Conservation (phyloP, 2,329 filamentous ascomycete genomes). For the Tolypocladium ophioglossoides region DNA sequence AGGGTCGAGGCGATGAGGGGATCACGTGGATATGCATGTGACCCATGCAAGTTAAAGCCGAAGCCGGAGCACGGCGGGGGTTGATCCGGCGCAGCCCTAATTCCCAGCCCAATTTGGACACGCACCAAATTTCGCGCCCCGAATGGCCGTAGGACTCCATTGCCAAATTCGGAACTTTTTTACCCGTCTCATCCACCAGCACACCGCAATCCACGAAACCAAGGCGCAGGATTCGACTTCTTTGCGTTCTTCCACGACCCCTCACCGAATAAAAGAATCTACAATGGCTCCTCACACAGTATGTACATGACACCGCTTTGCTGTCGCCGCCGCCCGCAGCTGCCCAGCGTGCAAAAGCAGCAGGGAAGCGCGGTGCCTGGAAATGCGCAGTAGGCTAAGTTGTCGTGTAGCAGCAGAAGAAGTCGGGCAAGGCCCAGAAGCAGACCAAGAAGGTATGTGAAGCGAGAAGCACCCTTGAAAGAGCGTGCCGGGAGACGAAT, state of each 20-base stretch:
- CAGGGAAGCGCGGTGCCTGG: constrained; percentile 6
- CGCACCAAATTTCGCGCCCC: constrained; percentile 16
- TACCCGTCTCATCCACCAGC: constrained; percentile 5
- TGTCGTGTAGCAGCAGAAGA: constrained; percentile 49
- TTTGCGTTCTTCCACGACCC: constrained; percentile 39
- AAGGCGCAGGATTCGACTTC: constrained; percentile 75
- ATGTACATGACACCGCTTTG: constrained; percentile 85
- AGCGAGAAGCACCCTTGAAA: background rate
- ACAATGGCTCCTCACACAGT: constrained; percentile 83
- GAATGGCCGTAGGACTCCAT: constrained; percentile 3
- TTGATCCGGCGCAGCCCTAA: constrained; percentile 23
- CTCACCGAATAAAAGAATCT: constrained; percentile 17
- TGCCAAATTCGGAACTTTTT: constrained; percentile 1
- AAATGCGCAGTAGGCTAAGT: constrained; percentile 92
- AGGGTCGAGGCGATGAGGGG: background rate
- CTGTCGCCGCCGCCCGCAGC: constrained; percentile 54
- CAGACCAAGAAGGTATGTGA: constrained; percentile 69
- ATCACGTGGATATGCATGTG: background rate
- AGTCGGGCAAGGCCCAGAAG: constrained; percentile 64
- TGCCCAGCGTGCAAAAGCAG: background rate
- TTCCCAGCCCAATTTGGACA: constrained; percentile 13
- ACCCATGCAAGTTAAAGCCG: fast-evolving
- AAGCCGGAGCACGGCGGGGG: background rate
- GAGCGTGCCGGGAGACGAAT: background rate
- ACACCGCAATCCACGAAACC: constrained; percentile 10